A percentile compares a stretch with the other conserved stretches of the same genome.
These are phyloP conservation scores for Wickerhamomyces sp. DNA, from an alignment of 1,139 yeast species.

Conservation along the genomic window DNA sequence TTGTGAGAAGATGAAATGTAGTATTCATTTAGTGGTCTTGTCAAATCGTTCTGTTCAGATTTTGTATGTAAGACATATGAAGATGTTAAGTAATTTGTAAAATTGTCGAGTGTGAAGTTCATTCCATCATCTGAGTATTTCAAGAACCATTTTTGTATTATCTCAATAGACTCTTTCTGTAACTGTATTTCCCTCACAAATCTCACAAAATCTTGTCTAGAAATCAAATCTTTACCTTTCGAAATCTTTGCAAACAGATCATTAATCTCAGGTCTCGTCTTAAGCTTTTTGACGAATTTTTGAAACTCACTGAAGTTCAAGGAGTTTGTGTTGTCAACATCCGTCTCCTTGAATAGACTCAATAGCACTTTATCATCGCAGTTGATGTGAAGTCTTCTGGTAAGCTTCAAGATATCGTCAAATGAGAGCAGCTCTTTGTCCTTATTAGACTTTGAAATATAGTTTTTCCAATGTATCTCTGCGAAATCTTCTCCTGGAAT, in stretches of 20 bases:
- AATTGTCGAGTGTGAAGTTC: constrained; percentile 22
- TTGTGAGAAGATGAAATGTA: constrained; percentile 92
- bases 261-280: constrained; percentile 45
- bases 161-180: constrained; percentile 34
- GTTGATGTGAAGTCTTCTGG: constrained; percentile 66
- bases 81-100: constrained; percentile 34
- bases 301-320: constrained; percentile 71
- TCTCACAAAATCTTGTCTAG: constrained; percentile 33
- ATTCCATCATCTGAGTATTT: constrained; percentile 34
- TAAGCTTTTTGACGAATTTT: constrained; percentile 52
- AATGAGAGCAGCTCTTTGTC: constrained; percentile 47
- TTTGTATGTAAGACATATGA: constrained; percentile 30
- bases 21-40: constrained; percentile 77
- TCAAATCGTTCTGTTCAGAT: constrained; percentile 38
- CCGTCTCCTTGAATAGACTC: constrained; percentile 45
- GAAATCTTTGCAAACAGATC: constrained; percentile 32
- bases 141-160: constrained; percentile 35
- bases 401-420: constrained; percentile 61
- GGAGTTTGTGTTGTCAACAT: constrained; percentile 36
- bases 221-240: constrained; percentile 20
- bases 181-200: constrained; percentile 51
- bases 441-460: constrained; percentile 35
- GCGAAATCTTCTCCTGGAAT: constrained; percentile 52
- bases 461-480: constrained; percentile 49
- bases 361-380: constrained; percentile 38